These are phyloP conservation scores for Laetiporus sulphureus DNA, from an alignment of 1,284 basidiomycete genomes.

Conservation along the genomic window DNA sequence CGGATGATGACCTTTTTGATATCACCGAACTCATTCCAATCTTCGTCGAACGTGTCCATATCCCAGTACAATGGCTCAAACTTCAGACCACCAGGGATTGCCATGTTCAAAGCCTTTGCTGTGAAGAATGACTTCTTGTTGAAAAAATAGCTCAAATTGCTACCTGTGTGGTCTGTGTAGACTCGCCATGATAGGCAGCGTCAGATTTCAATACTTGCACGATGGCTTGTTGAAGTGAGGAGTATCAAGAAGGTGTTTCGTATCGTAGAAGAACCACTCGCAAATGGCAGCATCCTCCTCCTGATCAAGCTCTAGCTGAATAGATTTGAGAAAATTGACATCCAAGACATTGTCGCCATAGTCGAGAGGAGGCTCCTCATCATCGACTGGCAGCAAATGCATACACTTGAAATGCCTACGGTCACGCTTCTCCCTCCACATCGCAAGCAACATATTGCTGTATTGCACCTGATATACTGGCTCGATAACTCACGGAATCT, in stretches of 20 bases:
- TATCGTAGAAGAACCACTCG: slow-evolving; percentile 99
- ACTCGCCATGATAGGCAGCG: slow-evolving; percentile 93
- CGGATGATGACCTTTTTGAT: slow-evolving; percentile 99
- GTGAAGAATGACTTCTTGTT: slow-evolving; percentile 99
- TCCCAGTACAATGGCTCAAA: slow-evolving; percentile 95
- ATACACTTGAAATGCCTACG: slow-evolving; percentile 99
- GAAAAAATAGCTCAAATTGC: slow-evolving; percentile 89
- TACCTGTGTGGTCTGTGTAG: slow-evolving; percentile 93
- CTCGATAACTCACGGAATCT: slow-evolving; percentile 94
- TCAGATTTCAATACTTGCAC: slow-evolving; percentile 91
- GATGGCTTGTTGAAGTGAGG: slow-evolving; percentile 87
- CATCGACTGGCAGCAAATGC: slow-evolving; percentile 99
- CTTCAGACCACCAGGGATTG: slow-evolving; percentile 97
- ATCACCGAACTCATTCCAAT: slow-evolving; percentile 99
- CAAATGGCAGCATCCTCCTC: slow-evolving; percentile 93
- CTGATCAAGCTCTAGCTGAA: slow-evolving; percentile 93
- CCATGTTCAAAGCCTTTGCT: slow-evolving; percentile 96
- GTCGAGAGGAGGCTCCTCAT: slow-evolving; percentile 97
- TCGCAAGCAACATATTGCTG: slow-evolving; percentile 99
- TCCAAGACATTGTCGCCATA: slow-evolving; percentile 99
- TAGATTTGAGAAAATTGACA: slow-evolving; percentile 96
- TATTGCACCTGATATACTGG: slow-evolving; percentile 99
- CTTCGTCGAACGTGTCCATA: slow-evolving; percentile 96
- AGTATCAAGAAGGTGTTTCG: slow-evolving; percentile 89
- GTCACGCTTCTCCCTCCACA: slow-evolving; percentile 98